These are phyloP conservation scores for Dacryopinax primogenitus DNA, from an alignment of 768 basidiomycete genomes.

Conservation along the genomic window DNA sequence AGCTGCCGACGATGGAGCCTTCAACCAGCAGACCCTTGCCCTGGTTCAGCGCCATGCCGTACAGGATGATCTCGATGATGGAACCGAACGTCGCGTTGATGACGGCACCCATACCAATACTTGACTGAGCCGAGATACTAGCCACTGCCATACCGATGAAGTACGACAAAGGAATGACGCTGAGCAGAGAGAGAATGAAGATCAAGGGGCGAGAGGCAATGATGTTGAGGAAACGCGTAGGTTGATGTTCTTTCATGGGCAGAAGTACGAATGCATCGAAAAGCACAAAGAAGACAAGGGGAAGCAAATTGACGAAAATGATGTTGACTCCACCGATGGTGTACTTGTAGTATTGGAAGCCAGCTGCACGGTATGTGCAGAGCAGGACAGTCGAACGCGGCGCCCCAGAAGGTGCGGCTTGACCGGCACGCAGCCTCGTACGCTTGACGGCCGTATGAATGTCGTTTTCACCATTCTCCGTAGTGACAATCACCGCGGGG, in stretches of 20 bases:
- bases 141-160: constrained; percentile 99
- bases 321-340: constrained; percentile 98
- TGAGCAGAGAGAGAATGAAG: constrained; percentile 70
- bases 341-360: constrained; percentile 94
- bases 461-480: constrained; percentile 12
- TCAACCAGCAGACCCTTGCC: constrained; percentile 90
- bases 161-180: constrained; percentile 93
- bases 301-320: constrained; percentile 87
- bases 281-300: constrained; percentile 90
- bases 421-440: constrained; percentile 68
- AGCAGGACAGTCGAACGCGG: constrained; percentile 78
- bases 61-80: constrained; percentile 94
- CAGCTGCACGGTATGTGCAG: constrained; percentile 86
- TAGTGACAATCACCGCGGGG: constrained; percentile 46
- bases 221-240: constrained; percentile 52
- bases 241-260: constrained; percentile 49
- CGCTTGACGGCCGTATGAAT: constrained; percentile 42
- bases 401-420: constrained; percentile 72
- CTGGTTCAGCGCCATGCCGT: constrained; percentile 77
- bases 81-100: constrained; percentile 99
- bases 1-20: constrained; percentile 88
- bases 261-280: constrained; percentile 79
- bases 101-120: constrained; percentile 98
- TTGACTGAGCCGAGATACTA: constrained; percentile 94
- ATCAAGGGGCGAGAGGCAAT: constrained; percentile 65